Base-by-base conservation (phyloP, 2,329 filamentous ascomycete genomes). In the Tympanopsis confertula region DNA sequence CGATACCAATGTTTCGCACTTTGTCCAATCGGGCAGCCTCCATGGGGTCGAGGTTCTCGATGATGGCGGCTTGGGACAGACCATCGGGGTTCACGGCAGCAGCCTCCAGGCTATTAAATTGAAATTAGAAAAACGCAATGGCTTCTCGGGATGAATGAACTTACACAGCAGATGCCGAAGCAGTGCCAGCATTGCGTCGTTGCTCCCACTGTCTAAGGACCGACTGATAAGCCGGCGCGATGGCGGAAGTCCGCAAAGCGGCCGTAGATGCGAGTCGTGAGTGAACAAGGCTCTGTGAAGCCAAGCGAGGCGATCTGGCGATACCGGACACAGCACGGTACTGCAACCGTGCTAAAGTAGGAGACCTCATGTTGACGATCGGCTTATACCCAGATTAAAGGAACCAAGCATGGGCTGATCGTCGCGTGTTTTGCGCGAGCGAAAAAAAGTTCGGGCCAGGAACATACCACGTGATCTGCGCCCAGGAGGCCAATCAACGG, bases 1-100 rank as follows among this genome's bases (percentile, higher is more conserved):
- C 91, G 66, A 98, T 98, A 63, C 91, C 91, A 60, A 98, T 98
- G 59, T 98, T 98, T 46, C 91, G 78, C 41, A 96, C 84, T 63
- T 74, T 78, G 38, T 82, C 76, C 45, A 98, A 62, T 44, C 89
- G 77, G 44, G 78, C 71, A 41, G 76, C 78, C 63, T 98, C 91
- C 42, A 79, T 74, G 20, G 85, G 77, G 49, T 79, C 76, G 59
- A 95, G 80, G 54, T 87, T 88, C 48, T 83, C 77, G 38, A 87
- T 80, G 44, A 93, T 69, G 41, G 65, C 64, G 46, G 76, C 72
- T 47, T 68, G 61, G 3, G 71, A 73, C 44, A 75, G 61, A 33
- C 10, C 15, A 7, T 33, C 30, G 10, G 30, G 30, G 17, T 33
- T 33, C 12, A 15, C 10, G 7, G 30, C 7, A 7, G 30, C 30